phyloP scores from a whole-genome alignment of 2,329 filamentous ascomycete genomes.

The Ophiostoma pallidulum region DNA sequence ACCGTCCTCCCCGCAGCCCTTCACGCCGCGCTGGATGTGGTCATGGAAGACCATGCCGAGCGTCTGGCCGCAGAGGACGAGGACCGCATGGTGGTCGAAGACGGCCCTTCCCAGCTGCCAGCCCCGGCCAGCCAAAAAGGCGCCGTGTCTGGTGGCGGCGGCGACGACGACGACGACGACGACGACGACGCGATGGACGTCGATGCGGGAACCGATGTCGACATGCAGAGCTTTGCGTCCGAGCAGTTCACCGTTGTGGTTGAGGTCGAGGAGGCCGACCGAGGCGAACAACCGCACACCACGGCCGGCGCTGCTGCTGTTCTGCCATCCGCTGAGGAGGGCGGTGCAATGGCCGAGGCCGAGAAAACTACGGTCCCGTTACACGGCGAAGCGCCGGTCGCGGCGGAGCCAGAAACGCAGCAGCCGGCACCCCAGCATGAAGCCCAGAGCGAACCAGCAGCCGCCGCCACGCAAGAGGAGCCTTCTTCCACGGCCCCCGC shows the following conservation, averaged over 20 bases:
- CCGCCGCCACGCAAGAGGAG: neutral
- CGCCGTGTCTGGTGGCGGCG: neutral
- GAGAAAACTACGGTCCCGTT: neutral
- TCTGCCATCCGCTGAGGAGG: neutral
- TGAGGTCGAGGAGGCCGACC: neutral
- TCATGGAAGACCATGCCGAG: neutral
- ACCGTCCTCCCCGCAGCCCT: neutral
- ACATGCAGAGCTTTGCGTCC: conserved; percentile 13
- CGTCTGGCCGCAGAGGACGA: neutral
- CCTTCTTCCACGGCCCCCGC: neutral
- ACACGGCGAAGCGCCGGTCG: neutral
- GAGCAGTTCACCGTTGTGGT: neutral
- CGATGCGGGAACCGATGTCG: conserved; percentile 11
- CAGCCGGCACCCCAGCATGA: neutral
- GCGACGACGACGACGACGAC: neutral
- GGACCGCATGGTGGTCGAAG: neutral
- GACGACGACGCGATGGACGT: conserved; percentile 14
- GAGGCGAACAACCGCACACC: too few relatives aligned
- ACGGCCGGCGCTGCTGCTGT: too few relatives aligned
- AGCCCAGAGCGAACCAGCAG: neutral
- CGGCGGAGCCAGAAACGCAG: neutral
- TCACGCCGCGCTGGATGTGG: neutral
- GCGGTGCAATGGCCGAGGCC: neutral
- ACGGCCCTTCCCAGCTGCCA: too few relatives aligned
- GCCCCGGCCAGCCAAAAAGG: too few relatives aligned